Base-by-base conservation (phyloP, 768 basidiomycete genomes). In the Podaxis sp. region DNA sequence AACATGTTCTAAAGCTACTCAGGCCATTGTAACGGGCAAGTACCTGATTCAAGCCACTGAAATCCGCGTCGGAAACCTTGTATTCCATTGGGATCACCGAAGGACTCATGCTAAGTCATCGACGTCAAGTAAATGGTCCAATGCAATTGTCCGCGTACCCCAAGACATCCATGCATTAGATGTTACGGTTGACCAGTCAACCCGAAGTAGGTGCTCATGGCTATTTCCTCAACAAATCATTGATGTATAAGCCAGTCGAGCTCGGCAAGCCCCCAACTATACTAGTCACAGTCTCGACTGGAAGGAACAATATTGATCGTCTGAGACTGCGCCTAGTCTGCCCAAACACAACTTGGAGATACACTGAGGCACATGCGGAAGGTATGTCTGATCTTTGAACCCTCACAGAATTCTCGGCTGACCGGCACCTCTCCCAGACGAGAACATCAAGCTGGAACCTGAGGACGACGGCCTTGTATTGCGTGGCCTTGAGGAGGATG, bases 1-100 rank as follows among this genome's bases (percentile, higher is more conserved):
- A 33, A 44, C 12, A 48, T 22, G 52, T 67, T 44, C 60, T 63
- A 36, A 64, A 51, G 4, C 49, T 38, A 12, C 11, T 49, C 55
- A 94, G 94, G 89, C 87, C 15, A 83, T 91, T 3, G 80, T 86
- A 15, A 77, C 80, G 51, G 96, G 95, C 11, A 79, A 82, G 0
- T 93, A 89, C 69, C 67, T 85, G 2, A 77, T 91, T 26, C 89
- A 93, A 37, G 79, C 80, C 38, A 89, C 83, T 15, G 88, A 93
- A 73, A 78, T 91, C 24, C 84, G 82, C 15, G 75, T 90, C 61
- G 82, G 87, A 3, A 82, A 80, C 33, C 78, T 95, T 15, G 76
- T 82, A 51, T 79, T 96, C 50, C 87, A 90, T 69, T 90, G 87
- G 82, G 78, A 77, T 44, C 77, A 86, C 68, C 77, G 81, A 60